Base-by-base conservation (phyloP, 495 filamentous ascomycete species). In the Podospora conica region DNA sequence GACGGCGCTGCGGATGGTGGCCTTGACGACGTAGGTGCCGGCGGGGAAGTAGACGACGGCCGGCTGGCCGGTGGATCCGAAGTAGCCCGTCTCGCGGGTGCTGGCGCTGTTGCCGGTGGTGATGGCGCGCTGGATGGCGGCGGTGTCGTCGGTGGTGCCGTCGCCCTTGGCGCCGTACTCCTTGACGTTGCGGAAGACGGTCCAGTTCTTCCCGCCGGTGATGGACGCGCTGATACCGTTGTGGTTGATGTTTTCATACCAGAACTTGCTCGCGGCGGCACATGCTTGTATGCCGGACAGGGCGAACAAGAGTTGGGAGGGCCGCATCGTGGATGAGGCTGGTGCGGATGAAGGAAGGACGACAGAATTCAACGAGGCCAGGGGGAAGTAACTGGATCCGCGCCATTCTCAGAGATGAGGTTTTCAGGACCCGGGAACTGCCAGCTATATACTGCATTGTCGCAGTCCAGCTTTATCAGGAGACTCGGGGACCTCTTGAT, bases 81-180 rank as follows among this genome's bases (percentile, higher is more conserved):
- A 75, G 9, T 33, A 64, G 15, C 73, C 68, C 7, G 72, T 71
- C 24, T 66, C 73, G 21, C 77, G 66, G n/a, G 31, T 28, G 23
- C 58, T 61, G n/a, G 58, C 68, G 68, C 70, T 70, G 56, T 68
- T 65, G 54, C 64, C 70, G 12, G 53, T 54, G 53, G 28, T 65
- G 60, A 74, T 70, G 18, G 70, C 73, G 12, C 56, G 67, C 40
- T 71, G 65, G 33, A 77, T 79, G 29, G 81, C 86, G 7, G 73
- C 77, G 10, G 85, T 85, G 58, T 88, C 86, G 61, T 88, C 86
- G 1, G 85, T 83, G 0, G 66, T 65, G n/a, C 86, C 87, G 65
- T 88, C 70, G 29, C 74, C 74, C 33, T 73, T 75, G n/a, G 76
- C 77, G n/a, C 73, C 75, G 40, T 66, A 76, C 33, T 71, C 69